phyloP scores from a whole-genome alignment of 2,329 filamentous ascomycete genomes.

The Colletotrichum limetticola region DNA sequence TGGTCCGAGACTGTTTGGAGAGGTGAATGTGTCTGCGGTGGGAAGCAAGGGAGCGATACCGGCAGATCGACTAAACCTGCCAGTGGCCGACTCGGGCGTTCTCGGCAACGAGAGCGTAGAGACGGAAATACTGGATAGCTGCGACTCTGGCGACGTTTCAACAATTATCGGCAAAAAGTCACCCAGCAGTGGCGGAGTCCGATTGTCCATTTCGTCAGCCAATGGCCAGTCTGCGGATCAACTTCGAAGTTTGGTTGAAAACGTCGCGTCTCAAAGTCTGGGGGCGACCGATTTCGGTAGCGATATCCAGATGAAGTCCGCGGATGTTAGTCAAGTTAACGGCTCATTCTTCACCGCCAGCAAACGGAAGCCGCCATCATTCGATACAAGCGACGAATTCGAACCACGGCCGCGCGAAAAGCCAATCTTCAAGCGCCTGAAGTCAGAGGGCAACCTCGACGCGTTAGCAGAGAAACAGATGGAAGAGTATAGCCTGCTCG shows the following conservation, averaged over 20 bases:
- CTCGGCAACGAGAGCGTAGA: constrained; percentile 48
- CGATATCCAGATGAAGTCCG: constrained; percentile 38
- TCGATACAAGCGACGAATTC: constrained; percentile 64
- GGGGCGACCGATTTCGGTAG: constrained; percentile 59
- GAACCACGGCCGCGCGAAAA: constrained; percentile 48
- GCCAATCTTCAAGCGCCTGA: constrained; percentile 65
- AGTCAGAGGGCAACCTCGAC: constrained; percentile 58
- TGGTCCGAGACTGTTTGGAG: constrained; percentile 61
- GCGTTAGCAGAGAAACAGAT: constrained; percentile 46
- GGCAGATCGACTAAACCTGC: constrained; percentile 60
- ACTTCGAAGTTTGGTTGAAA: constrained; percentile 61
- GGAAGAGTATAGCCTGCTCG: constrained; percentile 59
- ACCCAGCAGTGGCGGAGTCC: constrained; percentile 10
- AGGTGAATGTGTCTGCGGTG: constrained; percentile 64
- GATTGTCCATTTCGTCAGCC: constrained; percentile 40
- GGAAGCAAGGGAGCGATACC: constrained; percentile 64
- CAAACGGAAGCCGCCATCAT: constrained; percentile 63
- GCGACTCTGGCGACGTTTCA: constrained; percentile 55
- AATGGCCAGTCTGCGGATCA: constrained; percentile 58
- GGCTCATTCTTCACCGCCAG: constrained; percentile 58
- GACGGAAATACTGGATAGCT: constrained; percentile 57
- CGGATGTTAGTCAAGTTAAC: constrained; percentile 34
- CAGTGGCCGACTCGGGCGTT: constrained; percentile 43
- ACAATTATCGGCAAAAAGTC: constrained; percentile 24
- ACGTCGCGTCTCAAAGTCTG: constrained; percentile 66